phyloP scores from a whole-genome alignment of 2,329 filamentous ascomycete species.

The Xylaria sp. region DNA sequence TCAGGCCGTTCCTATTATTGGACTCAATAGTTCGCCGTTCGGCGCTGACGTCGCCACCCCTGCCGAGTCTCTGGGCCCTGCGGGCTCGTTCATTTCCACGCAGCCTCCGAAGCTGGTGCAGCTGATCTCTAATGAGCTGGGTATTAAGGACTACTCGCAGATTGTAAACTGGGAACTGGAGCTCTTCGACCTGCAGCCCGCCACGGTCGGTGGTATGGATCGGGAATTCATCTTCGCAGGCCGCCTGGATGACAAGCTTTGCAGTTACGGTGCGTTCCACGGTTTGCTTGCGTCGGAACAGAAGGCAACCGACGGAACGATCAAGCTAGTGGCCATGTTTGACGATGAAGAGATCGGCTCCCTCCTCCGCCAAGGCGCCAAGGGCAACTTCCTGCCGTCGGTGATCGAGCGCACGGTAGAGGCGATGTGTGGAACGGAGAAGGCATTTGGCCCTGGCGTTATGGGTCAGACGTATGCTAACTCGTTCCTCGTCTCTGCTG shows the following conservation, averaged over 20 bases:
- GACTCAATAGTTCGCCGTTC: slow-evolving; percentile 68
- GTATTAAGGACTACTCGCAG: slow-evolving; percentile 62
- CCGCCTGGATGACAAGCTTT: slow-evolving; percentile 95
- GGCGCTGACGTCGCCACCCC: slow-evolving; percentile 32
- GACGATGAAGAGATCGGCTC: slow-evolving; percentile 97
- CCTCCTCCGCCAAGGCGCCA: slow-evolving; percentile 80
- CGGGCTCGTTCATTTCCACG: slow-evolving; percentile 69
- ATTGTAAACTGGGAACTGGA: slow-evolving; percentile 98
- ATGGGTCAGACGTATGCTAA: slow-evolving; percentile 81
- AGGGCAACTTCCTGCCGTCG: slow-evolving; percentile 78
- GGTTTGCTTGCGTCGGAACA: slow-evolving; percentile 66
- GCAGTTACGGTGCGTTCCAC: slow-evolving; percentile 85
- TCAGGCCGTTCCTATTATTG: slow-evolving; percentile 89
- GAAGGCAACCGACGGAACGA: slow-evolving; percentile 55
- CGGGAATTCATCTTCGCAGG: slow-evolving; percentile 93
- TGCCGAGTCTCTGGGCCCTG: slow-evolving; percentile 50
- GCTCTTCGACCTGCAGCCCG: slow-evolving; percentile 85
- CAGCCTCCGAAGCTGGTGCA: slow-evolving; percentile 83
- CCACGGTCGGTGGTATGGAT: slow-evolving; percentile 75
- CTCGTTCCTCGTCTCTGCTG: slow-evolving; percentile 86
- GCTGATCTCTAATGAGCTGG: slow-evolving; percentile 73
- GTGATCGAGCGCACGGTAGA: slow-evolving; percentile 79
- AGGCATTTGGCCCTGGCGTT: slow-evolving; percentile 52
- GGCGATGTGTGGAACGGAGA: slow-evolving; percentile 41
- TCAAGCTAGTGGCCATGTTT: slow-evolving; percentile 91